Conservation (phyloP, 1,139 yeast species). For the Yamadazyma epiphylla region DNA sequence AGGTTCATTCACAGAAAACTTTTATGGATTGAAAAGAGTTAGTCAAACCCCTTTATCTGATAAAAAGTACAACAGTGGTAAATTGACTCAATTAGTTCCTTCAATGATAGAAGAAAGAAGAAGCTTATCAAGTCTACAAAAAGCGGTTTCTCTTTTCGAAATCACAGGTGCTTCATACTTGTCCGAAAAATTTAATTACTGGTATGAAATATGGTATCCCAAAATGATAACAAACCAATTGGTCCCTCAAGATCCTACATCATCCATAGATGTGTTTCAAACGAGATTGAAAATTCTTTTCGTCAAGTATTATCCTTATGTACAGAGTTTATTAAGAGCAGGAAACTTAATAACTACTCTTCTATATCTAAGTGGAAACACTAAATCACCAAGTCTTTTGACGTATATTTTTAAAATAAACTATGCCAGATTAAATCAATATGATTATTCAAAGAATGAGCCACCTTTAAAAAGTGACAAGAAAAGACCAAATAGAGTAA, state of each 20-base stretch:
- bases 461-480: slow-evolving; percentile 15
- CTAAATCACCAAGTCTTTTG: slow-evolving; percentile 61
- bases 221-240: slow-evolving; percentile 49
- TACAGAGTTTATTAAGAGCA: slow-evolving; percentile 46
- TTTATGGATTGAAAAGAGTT: slow-evolving; percentile 81
- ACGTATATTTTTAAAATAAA: slow-evolving; percentile 63
- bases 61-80: slow-evolving; percentile 26
- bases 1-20: slow-evolving; percentile 86
- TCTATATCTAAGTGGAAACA: slow-evolving; percentile 63
- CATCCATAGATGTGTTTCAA: slow-evolving; percentile 25
- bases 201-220: slow-evolving; percentile 64
- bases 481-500: slow-evolving; percentile 25
- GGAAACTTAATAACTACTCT: slow-evolving; percentile 60
- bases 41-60: slow-evolving; percentile 36
- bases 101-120: slow-evolving; percentile 53
- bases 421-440: slow-evolving; percentile 63
- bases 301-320: slow-evolving; percentile 57
- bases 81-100: slow-evolving; percentile 42
- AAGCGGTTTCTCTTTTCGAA: slow-evolving; percentile 56
- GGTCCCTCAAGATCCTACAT: slow-evolving; percentile 24
- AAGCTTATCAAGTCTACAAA: slow-evolving; percentile 52
- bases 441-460: slow-evolving; percentile 56
- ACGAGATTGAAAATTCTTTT: slow-evolving; percentile 42
- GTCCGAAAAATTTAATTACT: slow-evolving; percentile 61
- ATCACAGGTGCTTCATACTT: slow-evolving; percentile 68